Conservation (phyloP, 1,284 basidiomycete species). For the Ustilago lituana region DNA sequence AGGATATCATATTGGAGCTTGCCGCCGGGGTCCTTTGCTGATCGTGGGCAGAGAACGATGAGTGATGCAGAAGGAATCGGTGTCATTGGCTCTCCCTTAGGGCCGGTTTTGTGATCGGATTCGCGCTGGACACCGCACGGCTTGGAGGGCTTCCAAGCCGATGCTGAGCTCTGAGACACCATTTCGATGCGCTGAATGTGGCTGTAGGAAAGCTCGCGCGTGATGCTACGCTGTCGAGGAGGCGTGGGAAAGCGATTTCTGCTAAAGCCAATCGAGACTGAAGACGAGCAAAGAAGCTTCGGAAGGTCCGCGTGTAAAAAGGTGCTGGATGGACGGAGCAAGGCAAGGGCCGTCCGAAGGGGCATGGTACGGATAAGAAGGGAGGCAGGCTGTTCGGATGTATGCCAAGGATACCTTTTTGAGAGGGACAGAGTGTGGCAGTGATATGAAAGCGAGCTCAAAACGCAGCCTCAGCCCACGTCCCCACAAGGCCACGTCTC, state of each 20-base stretch:
- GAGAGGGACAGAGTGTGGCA: too few species aligned
- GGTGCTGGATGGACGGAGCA: slow-evolving; percentile 13
- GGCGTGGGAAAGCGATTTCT: slow-evolving; percentile 21
- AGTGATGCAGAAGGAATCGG: slow-evolving; percentile 59
- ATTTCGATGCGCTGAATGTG: slow-evolving; percentile 23
- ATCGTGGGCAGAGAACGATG: slow-evolving; percentile 55
- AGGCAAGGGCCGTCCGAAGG: slow-evolving; percentile 9
- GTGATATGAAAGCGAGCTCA: slow-evolving; percentile 1
- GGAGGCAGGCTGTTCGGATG: slow-evolving; percentile 2
- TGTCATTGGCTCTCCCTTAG: slow-evolving; percentile 59
- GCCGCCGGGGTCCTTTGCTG: slow-evolving; percentile 1
- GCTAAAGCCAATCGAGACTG: background rate
- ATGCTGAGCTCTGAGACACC: slow-evolving; percentile 12
- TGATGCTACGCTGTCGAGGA: too few species aligned
- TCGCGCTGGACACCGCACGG: slow-evolving; percentile 39
- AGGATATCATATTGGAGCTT: slow-evolving; percentile 41
- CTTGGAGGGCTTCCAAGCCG: slow-evolving; percentile 43
- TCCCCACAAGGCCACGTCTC: background rate
- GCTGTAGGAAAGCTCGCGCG: slow-evolving; percentile 15
- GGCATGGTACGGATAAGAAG: slow-evolving; percentile 15
- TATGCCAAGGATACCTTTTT: background rate
- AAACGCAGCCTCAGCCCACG: too few species aligned
- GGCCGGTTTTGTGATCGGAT: slow-evolving; percentile 53
- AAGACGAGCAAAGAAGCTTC: background rate
- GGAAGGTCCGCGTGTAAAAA: slow-evolving; percentile 8